These are phyloP conservation scores for Scalesia atractyloides DNA, from an alignment of 129 eudicot genomes.

Conservation along the genomic window DNA sequence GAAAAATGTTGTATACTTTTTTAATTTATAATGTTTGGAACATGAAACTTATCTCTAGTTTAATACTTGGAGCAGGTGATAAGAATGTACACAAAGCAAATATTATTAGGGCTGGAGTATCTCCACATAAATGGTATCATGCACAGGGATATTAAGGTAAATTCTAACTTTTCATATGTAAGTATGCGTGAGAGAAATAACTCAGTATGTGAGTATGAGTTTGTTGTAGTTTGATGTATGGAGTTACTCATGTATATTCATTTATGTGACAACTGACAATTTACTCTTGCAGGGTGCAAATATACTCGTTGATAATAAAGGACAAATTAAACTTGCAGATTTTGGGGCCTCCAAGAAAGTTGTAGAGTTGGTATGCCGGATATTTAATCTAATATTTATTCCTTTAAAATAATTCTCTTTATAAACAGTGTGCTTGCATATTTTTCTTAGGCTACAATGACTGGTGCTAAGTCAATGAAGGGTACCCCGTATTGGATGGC, in stretches of 20 bases:
- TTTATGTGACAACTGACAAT: constrained; percentile 27
- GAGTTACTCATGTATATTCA: constrained; percentile 14
- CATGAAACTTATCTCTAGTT: constrained; percentile 11
- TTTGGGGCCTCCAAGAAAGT: constrained; percentile 99
- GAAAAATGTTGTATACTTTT: background rate
- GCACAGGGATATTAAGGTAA: constrained; percentile 98
- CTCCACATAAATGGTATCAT: constrained; percentile 91
- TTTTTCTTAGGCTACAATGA: constrained; percentile 81
- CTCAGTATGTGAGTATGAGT: background rate
- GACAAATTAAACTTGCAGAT: constrained; percentile 95
- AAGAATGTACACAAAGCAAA: constrained; percentile 91
- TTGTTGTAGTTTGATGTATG: constrained; percentile 1
- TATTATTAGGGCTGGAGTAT: constrained; percentile 82
- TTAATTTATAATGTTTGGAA: background rate
- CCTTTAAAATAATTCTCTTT: background rate
- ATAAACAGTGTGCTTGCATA: constrained; percentile 20
- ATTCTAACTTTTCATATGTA: background rate
- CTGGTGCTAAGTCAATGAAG: constrained; percentile 99
- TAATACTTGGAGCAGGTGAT: constrained; percentile 59
- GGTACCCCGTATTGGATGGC: constrained; percentile 99
- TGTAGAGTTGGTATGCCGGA: constrained; percentile 76
- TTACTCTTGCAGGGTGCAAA: constrained; percentile 78
- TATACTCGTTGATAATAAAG: constrained; percentile 95
- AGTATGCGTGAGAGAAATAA: background rate
- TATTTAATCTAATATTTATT: background rate